A percentile compares a stretch with the other conserved stretches of the same genome.
phyloP scores from a whole-genome alignment of 73 alveolate species.

The Symbiodinium pilosum region DNA sequence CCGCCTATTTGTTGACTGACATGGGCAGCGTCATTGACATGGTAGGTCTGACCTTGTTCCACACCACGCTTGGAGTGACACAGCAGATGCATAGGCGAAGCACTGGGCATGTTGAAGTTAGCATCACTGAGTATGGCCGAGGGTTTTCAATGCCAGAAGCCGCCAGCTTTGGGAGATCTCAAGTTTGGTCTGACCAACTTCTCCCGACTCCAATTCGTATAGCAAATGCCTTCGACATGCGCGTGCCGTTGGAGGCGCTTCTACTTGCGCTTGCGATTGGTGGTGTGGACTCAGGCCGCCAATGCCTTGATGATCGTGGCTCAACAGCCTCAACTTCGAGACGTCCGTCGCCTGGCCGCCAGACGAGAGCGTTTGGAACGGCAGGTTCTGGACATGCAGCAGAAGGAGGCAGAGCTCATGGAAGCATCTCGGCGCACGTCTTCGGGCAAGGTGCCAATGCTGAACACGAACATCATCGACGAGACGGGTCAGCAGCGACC shows the following conservation, averaged over 20 bases:
- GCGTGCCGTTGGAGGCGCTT: neutral
- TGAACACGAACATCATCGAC: too few species aligned
- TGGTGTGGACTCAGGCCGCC: neutral
- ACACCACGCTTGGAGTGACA: too few species aligned
- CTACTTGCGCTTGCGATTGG: neutral
- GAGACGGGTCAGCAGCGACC: neutral
- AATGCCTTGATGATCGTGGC: neutral
- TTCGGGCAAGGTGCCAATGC: neutral
- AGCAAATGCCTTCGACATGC: neutral
- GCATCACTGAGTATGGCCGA: too few species aligned
- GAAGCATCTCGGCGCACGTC: neutral
- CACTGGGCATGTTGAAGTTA: too few species aligned
- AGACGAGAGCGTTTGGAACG: neutral
- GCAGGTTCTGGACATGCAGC: neutral
- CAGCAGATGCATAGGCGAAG: too few species aligned
- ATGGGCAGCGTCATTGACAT: too few species aligned
- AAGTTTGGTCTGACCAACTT: too few species aligned
- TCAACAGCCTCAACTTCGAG: neutral
- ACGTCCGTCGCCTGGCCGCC: neutral
- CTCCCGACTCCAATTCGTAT: too few species aligned
- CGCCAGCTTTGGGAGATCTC: too few species aligned
- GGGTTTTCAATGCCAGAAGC: too few species aligned
- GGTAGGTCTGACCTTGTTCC: too few species aligned
- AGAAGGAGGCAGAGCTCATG: neutral
- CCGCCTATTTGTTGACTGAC: too few species aligned